Evolutionary conservation across 345 rosid species (phyloP).

Genomic region (Kandelia obovata): DNA sequence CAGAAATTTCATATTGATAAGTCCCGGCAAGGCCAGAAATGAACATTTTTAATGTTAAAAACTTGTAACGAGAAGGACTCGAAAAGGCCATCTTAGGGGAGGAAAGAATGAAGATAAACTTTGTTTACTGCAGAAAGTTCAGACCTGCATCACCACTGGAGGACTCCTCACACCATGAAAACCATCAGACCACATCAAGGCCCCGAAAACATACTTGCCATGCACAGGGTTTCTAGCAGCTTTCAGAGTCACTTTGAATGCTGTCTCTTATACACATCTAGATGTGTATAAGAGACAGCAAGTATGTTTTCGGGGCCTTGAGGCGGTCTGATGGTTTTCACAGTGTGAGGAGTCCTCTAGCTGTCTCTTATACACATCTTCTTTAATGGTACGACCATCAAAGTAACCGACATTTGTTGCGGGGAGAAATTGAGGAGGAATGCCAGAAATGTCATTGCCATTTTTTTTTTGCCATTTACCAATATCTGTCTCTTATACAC

Average conservation of each 20-base stretch:
- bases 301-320: no score
- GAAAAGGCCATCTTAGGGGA: no score
- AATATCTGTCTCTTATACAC: conserved; percentile 7
- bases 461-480: conserved; percentile 27
- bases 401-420: conserved; percentile 35
- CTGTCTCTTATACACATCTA: conserved; percentile 48
- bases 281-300: no score
- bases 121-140: neutral
- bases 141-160: conserved; percentile 9
- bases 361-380: no score
- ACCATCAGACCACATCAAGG: conserved; percentile 48
- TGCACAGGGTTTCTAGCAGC: neutral
- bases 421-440: conserved; percentile 44
- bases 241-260: conserved; percentile 31
- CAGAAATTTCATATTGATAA: no score
- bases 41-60: no score
- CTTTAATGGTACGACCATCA: conserved; percentile 34
- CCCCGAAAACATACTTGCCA: conserved; percentile 33
- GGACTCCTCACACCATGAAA: conserved; percentile 46
- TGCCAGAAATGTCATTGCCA: conserved; percentile 31
- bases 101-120: no score
- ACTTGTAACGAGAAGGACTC: no score
- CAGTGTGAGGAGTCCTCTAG: no score
- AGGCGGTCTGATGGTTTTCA: no score
- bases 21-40: no score